These are phyloP conservation scores for Aristolochia contorta DNA, from an alignment of 164 flowering plant species.

Conservation along the genomic window DNA sequence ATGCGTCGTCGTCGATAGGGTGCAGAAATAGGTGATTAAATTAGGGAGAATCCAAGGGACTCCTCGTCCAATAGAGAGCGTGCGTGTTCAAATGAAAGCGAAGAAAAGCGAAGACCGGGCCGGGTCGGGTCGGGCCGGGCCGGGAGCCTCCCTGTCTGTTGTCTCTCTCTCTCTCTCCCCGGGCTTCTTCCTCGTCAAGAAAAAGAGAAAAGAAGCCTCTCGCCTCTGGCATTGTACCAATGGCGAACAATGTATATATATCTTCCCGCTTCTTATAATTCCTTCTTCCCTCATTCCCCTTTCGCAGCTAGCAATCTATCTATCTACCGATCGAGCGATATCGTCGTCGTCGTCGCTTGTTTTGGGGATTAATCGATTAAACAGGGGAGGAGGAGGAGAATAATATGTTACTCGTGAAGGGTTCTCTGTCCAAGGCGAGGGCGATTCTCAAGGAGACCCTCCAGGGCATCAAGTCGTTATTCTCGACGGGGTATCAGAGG, in stretches of 20 bases:
- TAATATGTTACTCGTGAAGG: slow-evolving; percentile 45
- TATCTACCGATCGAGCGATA: too few relatives aligned
- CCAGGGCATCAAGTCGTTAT: slow-evolving; percentile 32
- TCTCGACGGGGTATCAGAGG: slow-evolving; percentile 35
- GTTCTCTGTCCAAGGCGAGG: slow-evolving; percentile 40
- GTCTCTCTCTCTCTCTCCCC: slow-evolving; percentile 3
- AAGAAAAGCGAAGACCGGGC: too few relatives aligned
- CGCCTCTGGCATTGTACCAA: slow-evolving; percentile 5
- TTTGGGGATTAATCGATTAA: too few relatives aligned
- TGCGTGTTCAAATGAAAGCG: background rate
- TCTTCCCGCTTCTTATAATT: too few relatives aligned
- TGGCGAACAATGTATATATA: too few relatives aligned
- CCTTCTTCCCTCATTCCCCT: too few relatives aligned
- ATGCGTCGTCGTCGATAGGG: background rate
- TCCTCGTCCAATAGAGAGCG: too few relatives aligned
- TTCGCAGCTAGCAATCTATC: too few relatives aligned
- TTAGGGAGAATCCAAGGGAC: slow-evolving; percentile 1
- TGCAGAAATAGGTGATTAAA: background rate
- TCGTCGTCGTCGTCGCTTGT: too few relatives aligned
- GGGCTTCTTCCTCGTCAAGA: slow-evolving; percentile 1
- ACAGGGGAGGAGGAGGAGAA: slow-evolving; percentile 11
- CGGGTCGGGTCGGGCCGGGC: too few relatives aligned
- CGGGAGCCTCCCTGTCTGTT: background rate
- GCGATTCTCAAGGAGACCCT: slow-evolving; percentile 42
- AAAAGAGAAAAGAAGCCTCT: slow-evolving; percentile 8